phyloP scores from a whole-genome alignment of 169 alveolate species.

The Babesia gibsoni region DNA sequence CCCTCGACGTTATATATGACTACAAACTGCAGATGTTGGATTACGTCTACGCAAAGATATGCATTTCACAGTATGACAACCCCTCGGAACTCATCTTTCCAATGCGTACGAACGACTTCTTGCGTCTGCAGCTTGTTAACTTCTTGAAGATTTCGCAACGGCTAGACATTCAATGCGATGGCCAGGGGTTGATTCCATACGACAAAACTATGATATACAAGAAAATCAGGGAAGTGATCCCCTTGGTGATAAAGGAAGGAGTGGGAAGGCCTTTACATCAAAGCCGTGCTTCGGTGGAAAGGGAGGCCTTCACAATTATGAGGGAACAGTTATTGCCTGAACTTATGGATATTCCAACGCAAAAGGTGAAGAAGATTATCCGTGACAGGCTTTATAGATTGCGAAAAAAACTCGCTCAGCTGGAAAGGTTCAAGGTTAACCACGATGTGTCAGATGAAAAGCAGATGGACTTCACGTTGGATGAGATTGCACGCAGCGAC shows the following conservation, averaged over 20 bases:
- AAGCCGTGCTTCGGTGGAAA: conserved; percentile 25
- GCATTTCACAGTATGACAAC: conserved; percentile 33
- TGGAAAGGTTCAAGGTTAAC: conserved; percentile 31
- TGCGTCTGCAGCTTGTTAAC: conserved; percentile 32
- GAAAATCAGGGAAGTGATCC: conserved; percentile 17
- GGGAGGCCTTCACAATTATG: conserved; percentile 23
- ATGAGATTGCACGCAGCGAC: conserved; percentile 31
- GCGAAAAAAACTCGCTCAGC: conserved; percentile 13
- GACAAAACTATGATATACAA: conserved; percentile 35
- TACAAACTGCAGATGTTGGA: conserved; percentile 26
- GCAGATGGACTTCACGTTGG: conserved; percentile 18
- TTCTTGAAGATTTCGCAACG: conserved; percentile 19
- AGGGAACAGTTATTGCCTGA: conserved; percentile 27
- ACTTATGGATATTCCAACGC: conserved; percentile 7
- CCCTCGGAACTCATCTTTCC: conserved; percentile 24
- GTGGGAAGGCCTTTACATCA: background rate
- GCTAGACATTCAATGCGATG: conserved; percentile 4
- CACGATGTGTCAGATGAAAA: conserved; percentile 1
- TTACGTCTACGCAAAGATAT: conserved; percentile 35
- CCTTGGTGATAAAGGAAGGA: background rate
- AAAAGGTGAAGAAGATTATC: conserved; percentile 40
- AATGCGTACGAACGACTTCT: conserved; percentile 43
- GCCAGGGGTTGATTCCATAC: conserved; percentile 22
- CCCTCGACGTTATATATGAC: conserved; percentile 6
- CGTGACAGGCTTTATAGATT: conserved; percentile 30